Conservation (phyloP, 306 rosid genomes). For the Vigna radiata region DNA sequence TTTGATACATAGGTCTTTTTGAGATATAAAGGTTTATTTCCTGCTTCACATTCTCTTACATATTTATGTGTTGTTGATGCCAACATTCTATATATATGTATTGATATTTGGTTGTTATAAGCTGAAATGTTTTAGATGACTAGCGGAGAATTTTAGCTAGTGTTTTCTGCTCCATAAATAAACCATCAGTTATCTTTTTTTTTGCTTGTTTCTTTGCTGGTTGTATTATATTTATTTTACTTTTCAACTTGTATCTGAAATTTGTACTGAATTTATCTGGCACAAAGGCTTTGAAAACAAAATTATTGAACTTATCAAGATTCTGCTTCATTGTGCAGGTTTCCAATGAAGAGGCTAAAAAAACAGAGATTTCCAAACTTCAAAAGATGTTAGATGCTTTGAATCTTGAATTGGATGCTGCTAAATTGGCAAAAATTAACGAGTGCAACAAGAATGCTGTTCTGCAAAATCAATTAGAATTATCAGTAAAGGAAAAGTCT, state of each 20-base stretch:
- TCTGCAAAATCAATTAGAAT: constrained; percentile 84
- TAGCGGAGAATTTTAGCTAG: not conserved
- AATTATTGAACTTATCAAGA: constrained; percentile 33
- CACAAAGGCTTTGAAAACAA: not conserved
- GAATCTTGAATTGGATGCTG: constrained; percentile 87
- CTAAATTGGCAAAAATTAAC: constrained; percentile 83
- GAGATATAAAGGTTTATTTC: not conserved
- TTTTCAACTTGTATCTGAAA: constrained; percentile 25
- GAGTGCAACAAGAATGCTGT: constrained; percentile 95
- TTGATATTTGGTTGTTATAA: not conserved
- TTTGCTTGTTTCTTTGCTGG: constrained; percentile 10
- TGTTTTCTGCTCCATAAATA: not conserved
- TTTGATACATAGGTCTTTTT: constrained; percentile 21
- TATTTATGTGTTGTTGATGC: constrained; percentile 14
- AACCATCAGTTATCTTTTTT: constrained; percentile 5
- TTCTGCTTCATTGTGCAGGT: constrained; percentile 62
- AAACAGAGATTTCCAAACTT: constrained; percentile 70
- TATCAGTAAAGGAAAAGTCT: constrained; percentile 75
- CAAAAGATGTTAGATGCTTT: constrained; percentile 76
- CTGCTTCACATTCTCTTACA: constrained; percentile 18
- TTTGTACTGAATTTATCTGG: constrained; percentile 34
- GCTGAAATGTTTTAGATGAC: not conserved
- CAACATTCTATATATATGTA: not conserved
- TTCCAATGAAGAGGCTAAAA: constrained; percentile 90
- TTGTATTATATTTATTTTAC: constrained; percentile 27